Base-by-base conservation (phyloP, 805 yeast species). In the Wickerhamomyces xylosicus region DNA sequence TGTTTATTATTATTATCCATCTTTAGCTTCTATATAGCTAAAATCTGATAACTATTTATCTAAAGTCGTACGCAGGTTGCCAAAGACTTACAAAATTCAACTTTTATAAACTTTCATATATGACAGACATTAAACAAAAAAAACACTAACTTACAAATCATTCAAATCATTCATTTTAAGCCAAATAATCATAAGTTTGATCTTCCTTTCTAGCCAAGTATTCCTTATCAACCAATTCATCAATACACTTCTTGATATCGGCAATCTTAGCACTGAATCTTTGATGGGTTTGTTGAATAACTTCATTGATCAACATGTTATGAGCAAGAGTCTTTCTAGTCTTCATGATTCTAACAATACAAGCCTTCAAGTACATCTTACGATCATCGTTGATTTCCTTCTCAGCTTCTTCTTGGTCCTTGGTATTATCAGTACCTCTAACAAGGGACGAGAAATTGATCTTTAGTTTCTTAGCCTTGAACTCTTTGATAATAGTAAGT, bases 341-440 rank as follows among this genome's bases (percentile, higher is more conserved):
- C 65, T 90, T 90, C 97, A 90, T 92, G 54, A 90, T 85, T 52
- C 98, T 74, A 31, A 90, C 97, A 61, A 92, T 86, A 53, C 95
- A 85, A 2, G 97, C 96, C 54, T 86, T 85, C 50, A 92, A 67
- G 62, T 79, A 80, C 54, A 83, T 77, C 61, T 81, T 82, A 56
- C 96, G 74, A 44, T 87, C 87, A 52, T 86, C 92, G 51, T 80
- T 86, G 36, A 90, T 77, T 54, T 87, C 95, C 57, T 76, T 79
- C 47, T 75, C 80, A 3, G 87, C 72, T 41, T 81, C 86, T 28
- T 77, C 85, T 27, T 72, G 67, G 48, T 85, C 95, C 45, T 71
- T 81, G 48, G 71, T 74, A 37, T 72, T 71, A 49, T 80, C 89
- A 39, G 56, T 35, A 16, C 45, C 53, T 44, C 72, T 74, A 32